Base-by-base conservation (phyloP, 495 filamentous ascomycete genomes). In the Annulohypoxylon stygium region DNA sequence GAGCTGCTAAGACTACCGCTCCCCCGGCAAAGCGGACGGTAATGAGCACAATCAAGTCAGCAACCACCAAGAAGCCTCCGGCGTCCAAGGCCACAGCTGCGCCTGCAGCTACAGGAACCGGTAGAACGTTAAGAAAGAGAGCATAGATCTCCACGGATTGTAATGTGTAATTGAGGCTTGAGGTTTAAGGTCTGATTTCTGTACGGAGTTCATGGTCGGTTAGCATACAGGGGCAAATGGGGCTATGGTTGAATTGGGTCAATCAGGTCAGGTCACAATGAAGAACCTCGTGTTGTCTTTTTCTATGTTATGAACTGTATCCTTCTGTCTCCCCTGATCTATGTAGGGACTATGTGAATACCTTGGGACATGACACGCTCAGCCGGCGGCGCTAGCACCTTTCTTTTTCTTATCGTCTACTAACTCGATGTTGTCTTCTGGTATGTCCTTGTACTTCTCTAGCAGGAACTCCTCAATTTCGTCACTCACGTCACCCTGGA, bases 361-460 rank as follows among this genome's bases (percentile, higher is more conserved):
- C 34, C 64, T 58, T 37, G 60, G 53, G 66, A 70, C 50, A 66
- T 59, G 6, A 48, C 23, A 34, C 18, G 37, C 26, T 57, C 51
- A 36, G 16, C 41, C 57, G 30, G 74, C 75, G 58, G 70, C 78
- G 61, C 50, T 77, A 36, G 75, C 79, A 65, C 80, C 83, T 86
- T 94, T 94, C 87, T 95, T 95, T 87, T 95, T 95, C 88, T 95
- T 96, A 78, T 97, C 93, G 82, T 97, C 94, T 12, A 98, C 88
- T 71, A 93, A 81, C 80, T 98, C 97, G 68, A 98, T 92, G 82
- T 99, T 98, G 77, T 94, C 93, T 79, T 96, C 93, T 4, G 96
- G 95, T 57, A 98, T 91, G 43, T 90, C 87, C 75, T 89, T 89
- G 78, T 97, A 95, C 73, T 91, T 90, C 78, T 98, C 95, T 69